These are phyloP conservation scores for Leccinellum rugosiceps DNA, from an alignment of 768 basidiomycete genomes.

Conservation along the genomic window DNA sequence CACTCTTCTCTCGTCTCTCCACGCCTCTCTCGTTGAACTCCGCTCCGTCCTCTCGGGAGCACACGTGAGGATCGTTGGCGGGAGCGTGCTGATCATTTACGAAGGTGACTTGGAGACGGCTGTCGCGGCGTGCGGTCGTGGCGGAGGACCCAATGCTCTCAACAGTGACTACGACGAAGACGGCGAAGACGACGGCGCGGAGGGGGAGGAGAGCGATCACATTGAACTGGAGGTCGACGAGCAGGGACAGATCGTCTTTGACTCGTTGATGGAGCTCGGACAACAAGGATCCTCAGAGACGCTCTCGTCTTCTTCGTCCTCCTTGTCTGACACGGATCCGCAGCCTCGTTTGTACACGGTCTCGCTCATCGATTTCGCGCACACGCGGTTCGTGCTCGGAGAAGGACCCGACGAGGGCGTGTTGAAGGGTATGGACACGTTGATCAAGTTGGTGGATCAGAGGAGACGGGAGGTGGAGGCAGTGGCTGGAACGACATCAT, in stretches of 20 bases:
- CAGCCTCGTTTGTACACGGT: slow-evolving; percentile 45
- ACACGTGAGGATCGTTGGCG: slow-evolving; percentile 80
- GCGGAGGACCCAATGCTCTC: slow-evolving; percentile 28
- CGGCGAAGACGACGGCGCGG: slow-evolving; percentile 30
- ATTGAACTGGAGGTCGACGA: slow-evolving; percentile 35
- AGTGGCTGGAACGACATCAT: background rate
- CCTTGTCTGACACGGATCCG: slow-evolving; percentile 25
- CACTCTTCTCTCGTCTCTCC: slow-evolving; percentile 54
- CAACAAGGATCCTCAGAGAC: slow-evolving; percentile 16
- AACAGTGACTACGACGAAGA: slow-evolving; percentile 34
- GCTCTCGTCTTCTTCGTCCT: slow-evolving; percentile 38
- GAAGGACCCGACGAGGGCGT: slow-evolving; percentile 80
- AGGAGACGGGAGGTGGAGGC: slow-evolving; percentile 44
- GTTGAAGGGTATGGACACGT: slow-evolving; percentile 66
- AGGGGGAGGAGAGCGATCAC: slow-evolving; percentile 39
- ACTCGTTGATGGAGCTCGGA: slow-evolving; percentile 9
- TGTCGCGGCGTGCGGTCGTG: slow-evolving; percentile 28
- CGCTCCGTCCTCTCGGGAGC: slow-evolving; percentile 44
- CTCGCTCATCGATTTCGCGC: slow-evolving; percentile 93
- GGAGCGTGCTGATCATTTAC: slow-evolving; percentile 79
- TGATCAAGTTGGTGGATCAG: slow-evolving; percentile 57
- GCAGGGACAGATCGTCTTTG: slow-evolving; percentile 18
- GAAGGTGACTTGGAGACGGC: slow-evolving; percentile 54
- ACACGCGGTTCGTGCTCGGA: slow-evolving; percentile 66
- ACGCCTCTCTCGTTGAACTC: slow-evolving; percentile 51